These are phyloP conservation scores for Citrus cavaleriei DNA, from an alignment of 345 rosid species.

Conservation along the genomic window DNA sequence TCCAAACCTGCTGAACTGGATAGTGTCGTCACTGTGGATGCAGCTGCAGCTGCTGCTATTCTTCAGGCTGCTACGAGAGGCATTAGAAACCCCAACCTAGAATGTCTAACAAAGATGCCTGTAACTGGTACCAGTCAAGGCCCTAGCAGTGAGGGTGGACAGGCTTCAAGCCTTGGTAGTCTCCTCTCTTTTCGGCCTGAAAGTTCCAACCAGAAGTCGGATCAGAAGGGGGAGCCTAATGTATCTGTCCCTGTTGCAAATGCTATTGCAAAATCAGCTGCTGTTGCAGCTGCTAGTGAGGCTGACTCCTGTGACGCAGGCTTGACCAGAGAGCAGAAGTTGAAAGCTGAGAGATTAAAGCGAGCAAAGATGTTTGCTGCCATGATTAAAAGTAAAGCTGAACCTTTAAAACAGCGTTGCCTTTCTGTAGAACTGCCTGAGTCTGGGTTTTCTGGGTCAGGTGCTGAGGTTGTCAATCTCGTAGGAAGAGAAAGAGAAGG, in stretches of 20 bases:
- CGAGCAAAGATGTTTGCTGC: conserved; percentile 95
- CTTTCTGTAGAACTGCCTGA: conserved; percentile 55
- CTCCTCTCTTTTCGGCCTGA: conserved; percentile 26
- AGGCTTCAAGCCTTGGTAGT: conserved; percentile 12
- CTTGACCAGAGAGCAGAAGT: conserved; percentile 69
- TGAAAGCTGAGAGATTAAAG: conserved; percentile 90
- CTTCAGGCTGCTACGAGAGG: conserved; percentile 93
- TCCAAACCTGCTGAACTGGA: conserved; percentile 48
- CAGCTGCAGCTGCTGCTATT: conserved; percentile 82
- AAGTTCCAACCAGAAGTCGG: conserved; percentile 25
- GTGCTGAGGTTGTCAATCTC: conserved; percentile 22
- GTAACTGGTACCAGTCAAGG: conserved; percentile 33
- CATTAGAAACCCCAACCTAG: conserved; percentile 67
- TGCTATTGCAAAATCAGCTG: conserved; percentile 45
- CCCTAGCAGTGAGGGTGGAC: conserved; percentile 38
- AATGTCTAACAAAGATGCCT: conserved; percentile 37
- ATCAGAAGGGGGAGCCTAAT: conserved; percentile 23
- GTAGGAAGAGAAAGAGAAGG: conserved; percentile 47
- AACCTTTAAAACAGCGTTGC: conserved; percentile 41
- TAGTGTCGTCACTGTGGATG: conserved; percentile 63
- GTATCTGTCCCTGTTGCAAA: conserved; percentile 42
- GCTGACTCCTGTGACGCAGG: conserved; percentile 69
- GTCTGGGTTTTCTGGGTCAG: conserved; percentile 43
- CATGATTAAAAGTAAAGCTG: conserved; percentile 60
- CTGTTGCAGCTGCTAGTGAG: conserved; percentile 55